Percentiles rank a stretch among this genome's conserved stretches.
Conservation (phyloP, 495 filamentous ascomycete genomes). For the Aspergillus bertholletiae region DNA sequence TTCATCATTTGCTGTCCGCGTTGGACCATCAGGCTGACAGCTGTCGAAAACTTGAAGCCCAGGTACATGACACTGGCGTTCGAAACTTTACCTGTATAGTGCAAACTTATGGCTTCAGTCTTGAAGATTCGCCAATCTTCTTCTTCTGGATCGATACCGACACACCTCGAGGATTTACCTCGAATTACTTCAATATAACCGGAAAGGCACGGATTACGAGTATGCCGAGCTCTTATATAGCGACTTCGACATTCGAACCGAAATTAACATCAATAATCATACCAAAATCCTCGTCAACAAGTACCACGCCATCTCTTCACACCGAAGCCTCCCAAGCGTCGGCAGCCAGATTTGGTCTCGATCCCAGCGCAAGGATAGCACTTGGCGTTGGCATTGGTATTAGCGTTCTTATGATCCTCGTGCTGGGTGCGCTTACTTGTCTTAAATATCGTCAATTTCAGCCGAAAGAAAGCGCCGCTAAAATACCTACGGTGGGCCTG, state of each 20-base stretch:
- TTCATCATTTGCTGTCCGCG: background rate
- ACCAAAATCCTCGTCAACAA: background rate
- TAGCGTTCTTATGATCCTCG: background rate
- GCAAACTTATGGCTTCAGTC: conserved; percentile 23
- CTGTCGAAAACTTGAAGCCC: background rate
- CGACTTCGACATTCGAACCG: background rate
- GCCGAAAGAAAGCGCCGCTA: background rate
- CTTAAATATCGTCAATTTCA: conserved; percentile 5
- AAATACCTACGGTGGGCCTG: too few relatives aligned
- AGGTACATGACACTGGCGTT: background rate
- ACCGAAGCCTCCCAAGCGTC: too few relatives aligned
- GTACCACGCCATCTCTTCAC: background rate
- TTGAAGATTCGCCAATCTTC: conserved; percentile 22
- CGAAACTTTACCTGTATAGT: conserved; percentile 29
- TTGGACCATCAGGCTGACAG: too few relatives aligned
- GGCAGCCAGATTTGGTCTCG: background rate
- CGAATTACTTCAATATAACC: conserved; percentile 32
- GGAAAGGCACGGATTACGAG: background rate
- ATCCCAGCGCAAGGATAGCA: conserved; percentile 5
- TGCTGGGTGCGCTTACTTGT: conserved; percentile 2
- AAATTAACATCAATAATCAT: background rate
- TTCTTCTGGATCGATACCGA: conserved; percentile 25
- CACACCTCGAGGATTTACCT: conserved; percentile 12
- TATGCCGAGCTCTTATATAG: background rate
- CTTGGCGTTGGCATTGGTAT: conserved; percentile 10